Percentiles rank a stretch among this genome's conserved stretches.
These are phyloP conservation scores for Lasiosphaeriaceae sp. DNA, from an alignment of 495 filamentous ascomycete genomes.

Conservation along the genomic window DNA sequence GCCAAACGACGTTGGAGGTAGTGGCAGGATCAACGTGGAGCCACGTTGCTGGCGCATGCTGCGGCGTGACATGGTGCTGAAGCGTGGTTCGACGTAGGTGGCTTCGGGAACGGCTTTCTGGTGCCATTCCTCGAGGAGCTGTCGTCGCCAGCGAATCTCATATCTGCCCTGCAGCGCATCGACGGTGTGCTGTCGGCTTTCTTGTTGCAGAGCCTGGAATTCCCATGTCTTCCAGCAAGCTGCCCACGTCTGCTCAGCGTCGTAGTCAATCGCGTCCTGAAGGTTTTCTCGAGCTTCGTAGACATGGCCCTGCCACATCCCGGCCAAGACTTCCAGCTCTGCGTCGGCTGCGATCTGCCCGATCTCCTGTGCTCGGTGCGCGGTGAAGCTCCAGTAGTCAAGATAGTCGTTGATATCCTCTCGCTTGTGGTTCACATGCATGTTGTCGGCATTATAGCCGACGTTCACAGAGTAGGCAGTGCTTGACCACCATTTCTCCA, in stretches of 20 bases:
- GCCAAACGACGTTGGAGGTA: neutral
- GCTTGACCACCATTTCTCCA: slow-evolving; percentile 18
- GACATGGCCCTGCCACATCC: slow-evolving; percentile 15
- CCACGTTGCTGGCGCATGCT: slow-evolving; percentile 11
- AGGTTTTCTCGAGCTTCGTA: slow-evolving; percentile 16
- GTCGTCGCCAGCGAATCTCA: slow-evolving; percentile 14
- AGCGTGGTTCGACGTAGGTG: slow-evolving; percentile 8
- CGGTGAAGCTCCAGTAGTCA: slow-evolving; percentile 19
- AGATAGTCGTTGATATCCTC: slow-evolving; percentile 24
- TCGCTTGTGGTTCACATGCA: slow-evolving; percentile 18
- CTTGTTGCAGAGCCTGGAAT: slow-evolving; percentile 24
- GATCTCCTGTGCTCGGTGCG: slow-evolving; percentile 11
- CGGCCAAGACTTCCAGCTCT: slow-evolving; percentile 22
- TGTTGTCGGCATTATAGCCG: slow-evolving; percentile 13
- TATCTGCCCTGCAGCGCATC: slow-evolving; percentile 20
- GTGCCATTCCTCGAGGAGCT: slow-evolving; percentile 26
- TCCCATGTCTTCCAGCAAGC: slow-evolving; percentile 24
- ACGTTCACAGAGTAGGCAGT: slow-evolving; percentile 13
- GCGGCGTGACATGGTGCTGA: slow-evolving; percentile 19
- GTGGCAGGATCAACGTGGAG: neutral
- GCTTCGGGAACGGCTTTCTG: slow-evolving; percentile 18
- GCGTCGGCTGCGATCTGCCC: slow-evolving; percentile 22
- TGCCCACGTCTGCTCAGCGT: slow-evolving; percentile 14
- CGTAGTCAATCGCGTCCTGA: slow-evolving; percentile 25
- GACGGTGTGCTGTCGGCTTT: slow-evolving; percentile 16